Conservation (phyloP, 208 protist genomes). For the Crithidia bombi region DNA sequence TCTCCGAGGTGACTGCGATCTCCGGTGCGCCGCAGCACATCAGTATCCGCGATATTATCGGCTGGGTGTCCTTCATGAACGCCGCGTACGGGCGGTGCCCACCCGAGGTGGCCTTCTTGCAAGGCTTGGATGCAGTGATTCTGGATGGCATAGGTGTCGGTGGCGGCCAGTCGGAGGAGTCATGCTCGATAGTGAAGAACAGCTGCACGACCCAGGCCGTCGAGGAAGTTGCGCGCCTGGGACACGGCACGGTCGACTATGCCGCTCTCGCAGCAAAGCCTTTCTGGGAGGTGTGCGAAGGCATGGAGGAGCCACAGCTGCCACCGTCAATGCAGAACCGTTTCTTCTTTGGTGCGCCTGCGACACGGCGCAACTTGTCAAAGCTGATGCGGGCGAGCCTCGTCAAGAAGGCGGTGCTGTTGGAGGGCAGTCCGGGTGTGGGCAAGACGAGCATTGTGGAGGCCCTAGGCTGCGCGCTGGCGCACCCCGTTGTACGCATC, state of each 20-base stretch:
- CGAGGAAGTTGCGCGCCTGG: constrained; percentile 14
- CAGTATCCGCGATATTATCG: constrained; percentile 96
- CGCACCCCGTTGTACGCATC: constrained; percentile 97
- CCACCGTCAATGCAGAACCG: constrained; percentile 63
- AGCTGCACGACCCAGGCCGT: constrained; percentile 41
- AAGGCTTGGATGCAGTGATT: constrained; percentile 96
- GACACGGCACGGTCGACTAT: constrained; percentile 27
- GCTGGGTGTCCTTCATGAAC: constrained; percentile 97
- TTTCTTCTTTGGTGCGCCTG: constrained; percentile 96
- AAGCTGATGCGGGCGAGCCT: constrained; percentile 95
- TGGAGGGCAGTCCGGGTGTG: constrained; percentile 98
- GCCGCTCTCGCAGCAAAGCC: constrained; percentile 40
- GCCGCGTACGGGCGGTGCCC: constrained; percentile 67
- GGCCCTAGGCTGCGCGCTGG: constrained; percentile 93
- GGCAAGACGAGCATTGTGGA: constrained; percentile 99
- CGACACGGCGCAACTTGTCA: constrained; percentile 96
- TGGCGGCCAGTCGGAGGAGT: constrained; percentile 69
- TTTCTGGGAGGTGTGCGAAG: constrained; percentile 79
- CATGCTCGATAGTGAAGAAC: constrained; percentile 36
- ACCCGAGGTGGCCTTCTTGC: constrained; percentile 88
- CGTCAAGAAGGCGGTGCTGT: constrained; percentile 96
- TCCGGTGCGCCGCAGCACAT: constrained; percentile 75
- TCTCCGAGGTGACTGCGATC: constrained; percentile 43
- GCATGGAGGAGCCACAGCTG: constrained; percentile 78
- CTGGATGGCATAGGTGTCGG: constrained; percentile 96